Base-by-base conservation (phyloP, 345 rosid genomes). In the Bruguiera gymnorhiza region DNA sequence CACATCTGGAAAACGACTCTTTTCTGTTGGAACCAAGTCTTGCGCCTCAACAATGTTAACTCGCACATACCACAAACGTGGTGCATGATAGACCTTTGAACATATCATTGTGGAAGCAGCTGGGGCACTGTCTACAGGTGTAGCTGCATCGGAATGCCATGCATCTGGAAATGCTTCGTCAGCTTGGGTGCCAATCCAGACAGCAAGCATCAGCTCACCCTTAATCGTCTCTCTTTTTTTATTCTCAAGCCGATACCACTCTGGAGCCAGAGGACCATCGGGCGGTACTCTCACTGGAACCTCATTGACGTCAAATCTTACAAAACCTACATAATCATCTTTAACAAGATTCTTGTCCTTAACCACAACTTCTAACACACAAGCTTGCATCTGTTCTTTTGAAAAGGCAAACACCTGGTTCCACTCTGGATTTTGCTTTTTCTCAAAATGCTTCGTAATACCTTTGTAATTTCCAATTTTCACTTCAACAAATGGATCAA, bases 181-280 rank as follows among this genome's bases (percentile, higher is more conserved):
- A 30, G 80, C 80, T 59, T 77, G 80, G 27, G 80, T 77, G n/a
- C 80, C 80, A 57, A 77, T 77, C 80, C 80, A 77, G 58, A 77
- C 76, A 21, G 80, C 80, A 68, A 77, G 76, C 80, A 77, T 77
- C 58, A 77, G 70, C 73, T 77, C 80, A 5, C 80, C 80, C 76
- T 68, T 72, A 6, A 77, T 68, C 36, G 72, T 77, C 30, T 77
- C 80, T 24, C 76, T 70, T 29, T 77, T 77, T 51, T 77, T 72
- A 60, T 77, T 76, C 73, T 56, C 62, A 63, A 77, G 73, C 34
- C 80, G 60, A 30, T 77, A 77, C 80, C 80, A 77, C 67, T 77
- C 73, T n/a, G 80, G 76, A 68, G 80, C 80, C 56, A 77, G 60
- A 34, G 80, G 80, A 68, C 80, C 72, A 64, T 77, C 76, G 21